Percentiles rank a stretch among this genome's conserved stretches.
Conservation (phyloP, 2,329 filamentous ascomycete species). For the Neophaeococcomyces mojaviensis region DNA sequence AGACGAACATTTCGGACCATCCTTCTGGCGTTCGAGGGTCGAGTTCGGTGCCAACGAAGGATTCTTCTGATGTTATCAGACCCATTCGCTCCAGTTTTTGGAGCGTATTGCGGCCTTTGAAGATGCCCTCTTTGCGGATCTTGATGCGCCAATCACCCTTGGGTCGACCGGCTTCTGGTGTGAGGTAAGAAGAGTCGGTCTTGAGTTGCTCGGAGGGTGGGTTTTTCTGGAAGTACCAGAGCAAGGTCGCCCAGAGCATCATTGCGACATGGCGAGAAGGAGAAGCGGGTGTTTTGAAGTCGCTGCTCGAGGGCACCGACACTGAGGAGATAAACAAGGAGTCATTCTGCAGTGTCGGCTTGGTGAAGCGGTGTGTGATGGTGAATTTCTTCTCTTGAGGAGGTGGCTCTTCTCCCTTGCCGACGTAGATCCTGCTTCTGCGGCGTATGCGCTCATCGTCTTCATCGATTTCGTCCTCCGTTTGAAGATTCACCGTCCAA, state of each 20-base stretch:
- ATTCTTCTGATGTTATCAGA: conserved; percentile 67
- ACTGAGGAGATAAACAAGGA: conserved; percentile 87
- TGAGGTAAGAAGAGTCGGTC: conserved; percentile 56
- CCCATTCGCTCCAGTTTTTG: conserved; percentile 94
- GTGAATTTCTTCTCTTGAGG: conserved; percentile 10
- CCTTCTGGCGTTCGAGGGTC: conserved; percentile 56
- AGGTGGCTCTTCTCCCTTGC: conserved; percentile 2
- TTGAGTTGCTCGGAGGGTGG: conserved; percentile 59
- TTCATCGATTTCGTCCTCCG: conserved; percentile 44
- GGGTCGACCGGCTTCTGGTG: conserved; percentile 63
- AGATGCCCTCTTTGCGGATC: conserved; percentile 78
- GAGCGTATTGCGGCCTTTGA: conserved; percentile 73
- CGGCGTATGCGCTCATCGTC: conserved; percentile 14
- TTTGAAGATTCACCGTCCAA: conserved; percentile 83
- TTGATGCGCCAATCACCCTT: conserved; percentile 80
- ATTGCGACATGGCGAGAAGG: conserved; percentile 86
- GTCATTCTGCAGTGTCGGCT: conserved; percentile 70
- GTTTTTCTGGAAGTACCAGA: conserved; percentile 94
- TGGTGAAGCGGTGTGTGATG: conserved; percentile 54
- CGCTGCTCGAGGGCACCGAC: conserved; percentile 69
- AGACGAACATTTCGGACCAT: conserved; percentile 78
- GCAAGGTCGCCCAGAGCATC: conserved; percentile 92
- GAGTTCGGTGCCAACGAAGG: conserved; percentile 60
- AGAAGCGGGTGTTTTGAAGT: conserved; percentile 72
- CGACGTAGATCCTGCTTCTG: conserved; percentile 15